Conservation (phyloP, 176 grass and related monocot genomes). For the Ananas comosus region DNA sequence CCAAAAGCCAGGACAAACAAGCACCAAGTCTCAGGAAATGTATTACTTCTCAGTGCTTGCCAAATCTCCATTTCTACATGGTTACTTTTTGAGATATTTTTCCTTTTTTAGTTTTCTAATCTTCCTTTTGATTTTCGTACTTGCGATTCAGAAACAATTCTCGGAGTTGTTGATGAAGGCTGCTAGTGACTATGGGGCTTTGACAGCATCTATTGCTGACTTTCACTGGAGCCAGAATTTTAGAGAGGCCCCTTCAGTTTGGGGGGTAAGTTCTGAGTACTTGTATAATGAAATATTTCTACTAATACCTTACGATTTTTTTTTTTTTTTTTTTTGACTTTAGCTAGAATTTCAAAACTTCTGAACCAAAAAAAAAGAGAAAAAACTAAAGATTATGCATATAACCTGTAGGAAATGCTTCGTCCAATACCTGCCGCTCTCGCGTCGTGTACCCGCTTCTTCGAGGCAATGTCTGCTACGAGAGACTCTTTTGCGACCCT, state of each 20-base stretch:
- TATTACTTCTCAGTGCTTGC: too few species aligned
- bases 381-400: not conserved
- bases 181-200: conserved; percentile 83
- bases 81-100: too few species aligned
- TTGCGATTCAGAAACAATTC: conserved; percentile 79
- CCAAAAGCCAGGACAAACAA: too few species aligned
- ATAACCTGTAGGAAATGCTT: conserved; percentile 76
- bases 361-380: too few species aligned
- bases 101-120: not conserved
- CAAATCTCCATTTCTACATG: too few species aligned
- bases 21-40: too few species aligned
- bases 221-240: conserved; percentile 99
- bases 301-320: not conserved
- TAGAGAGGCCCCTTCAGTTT: conserved; percentile 87
- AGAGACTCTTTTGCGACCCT: conserved; percentile 91
- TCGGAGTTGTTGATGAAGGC: conserved; percentile 94
- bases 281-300: not conserved
- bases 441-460: conserved; percentile 95
- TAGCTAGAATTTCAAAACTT: too few species aligned
- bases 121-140: conserved; percentile 17
- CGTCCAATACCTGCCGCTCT: conserved; percentile 84
- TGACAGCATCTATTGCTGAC: conserved; percentile 81
- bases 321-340: too few species aligned
- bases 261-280: conserved; percentile 55
- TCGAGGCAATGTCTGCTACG: conserved; percentile 98